Percentiles rank a stretch among this genome's conserved stretches.
These are phyloP conservation scores for Barbarea vulgaris DNA, from an alignment of 345 rosid genomes.

Conservation along the genomic window DNA sequence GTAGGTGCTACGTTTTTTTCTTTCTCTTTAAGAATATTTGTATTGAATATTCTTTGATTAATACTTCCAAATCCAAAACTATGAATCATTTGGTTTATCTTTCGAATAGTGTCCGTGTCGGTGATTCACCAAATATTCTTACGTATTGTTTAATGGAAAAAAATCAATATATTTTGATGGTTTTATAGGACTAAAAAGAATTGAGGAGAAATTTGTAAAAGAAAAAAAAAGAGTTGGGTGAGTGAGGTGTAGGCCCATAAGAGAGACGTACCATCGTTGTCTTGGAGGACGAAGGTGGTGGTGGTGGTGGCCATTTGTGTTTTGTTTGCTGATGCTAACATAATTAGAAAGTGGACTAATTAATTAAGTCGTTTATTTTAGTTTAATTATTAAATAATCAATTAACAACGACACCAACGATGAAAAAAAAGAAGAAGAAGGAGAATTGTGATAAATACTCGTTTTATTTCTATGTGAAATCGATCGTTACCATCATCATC, in stretches of 20 bases:
- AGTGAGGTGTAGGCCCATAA: slow-evolving; percentile 35
- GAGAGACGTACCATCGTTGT: slow-evolving; percentile 42
- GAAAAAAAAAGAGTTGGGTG: background rate
- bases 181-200: background rate
- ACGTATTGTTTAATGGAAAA: slow-evolving; percentile 5
- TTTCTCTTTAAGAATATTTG: background rate
- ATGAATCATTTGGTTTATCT: slow-evolving; percentile 27
- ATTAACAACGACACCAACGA: background rate
- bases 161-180: background rate
- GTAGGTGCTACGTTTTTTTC: background rate
- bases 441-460: background rate
- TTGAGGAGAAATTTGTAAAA: background rate
- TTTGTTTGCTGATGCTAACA: slow-evolving; percentile 32
- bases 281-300: slow-evolving; percentile 27
- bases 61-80: slow-evolving; percentile 5
- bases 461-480: slow-evolving; percentile 16
- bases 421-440: background rate
- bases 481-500: slow-evolving; percentile 25
- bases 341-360: slow-evolving; percentile 37
- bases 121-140: slow-evolving; percentile 38
- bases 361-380: background rate
- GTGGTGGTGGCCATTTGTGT: slow-evolving; percentile 37
- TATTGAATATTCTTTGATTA: slow-evolving; percentile 23
- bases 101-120: slow-evolving; percentile 29
- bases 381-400: background rate